These are phyloP conservation scores for Xylaria sp. DNA, from an alignment of 2,329 filamentous ascomycete species.

Conservation along the genomic window DNA sequence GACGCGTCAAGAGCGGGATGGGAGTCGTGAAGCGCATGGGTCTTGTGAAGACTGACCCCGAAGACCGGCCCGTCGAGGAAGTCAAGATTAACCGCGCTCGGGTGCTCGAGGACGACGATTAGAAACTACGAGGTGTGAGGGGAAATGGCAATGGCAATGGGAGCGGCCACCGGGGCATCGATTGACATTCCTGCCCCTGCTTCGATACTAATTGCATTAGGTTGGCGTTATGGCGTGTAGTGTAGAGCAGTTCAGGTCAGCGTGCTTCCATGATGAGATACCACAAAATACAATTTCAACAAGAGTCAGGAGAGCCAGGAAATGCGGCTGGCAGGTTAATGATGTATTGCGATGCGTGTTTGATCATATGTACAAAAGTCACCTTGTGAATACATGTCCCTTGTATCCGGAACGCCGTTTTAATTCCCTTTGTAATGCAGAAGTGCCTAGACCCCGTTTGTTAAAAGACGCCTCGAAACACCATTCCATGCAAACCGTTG, in stretches of 20 bases:
- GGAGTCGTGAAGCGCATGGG: constrained; percentile 86
- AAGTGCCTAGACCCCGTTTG: constrained; percentile 30
- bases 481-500: constrained; percentile 37
- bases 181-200: neutral
- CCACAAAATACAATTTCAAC: constrained; percentile 1
- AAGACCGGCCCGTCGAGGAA: constrained; percentile 82
- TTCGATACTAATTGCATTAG: constrained; percentile 24
- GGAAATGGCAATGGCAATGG: neutral
- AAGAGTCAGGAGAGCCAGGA: neutral
- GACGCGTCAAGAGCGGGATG: constrained; percentile 84
- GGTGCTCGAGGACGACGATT: constrained; percentile 66
- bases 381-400: constrained; percentile 30
- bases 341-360: constrained; percentile 17
- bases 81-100: constrained; percentile 78
- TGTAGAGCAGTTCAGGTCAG: constrained; percentile 13
- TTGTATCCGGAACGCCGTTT: constrained; percentile 29
- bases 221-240: constrained; percentile 29
- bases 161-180: neutral
- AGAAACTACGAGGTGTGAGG: neutral
- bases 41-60: constrained; percentile 78
- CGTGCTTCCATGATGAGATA: constrained; percentile 8
- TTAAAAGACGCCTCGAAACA: constrained; percentile 30
- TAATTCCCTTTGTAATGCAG: constrained; percentile 32
- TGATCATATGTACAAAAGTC: constrained; percentile 35
- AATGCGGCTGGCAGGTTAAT: neutral